Conservation (phyloP, 176 grass and related monocot species). For the Pontederia crassipes region DNA sequence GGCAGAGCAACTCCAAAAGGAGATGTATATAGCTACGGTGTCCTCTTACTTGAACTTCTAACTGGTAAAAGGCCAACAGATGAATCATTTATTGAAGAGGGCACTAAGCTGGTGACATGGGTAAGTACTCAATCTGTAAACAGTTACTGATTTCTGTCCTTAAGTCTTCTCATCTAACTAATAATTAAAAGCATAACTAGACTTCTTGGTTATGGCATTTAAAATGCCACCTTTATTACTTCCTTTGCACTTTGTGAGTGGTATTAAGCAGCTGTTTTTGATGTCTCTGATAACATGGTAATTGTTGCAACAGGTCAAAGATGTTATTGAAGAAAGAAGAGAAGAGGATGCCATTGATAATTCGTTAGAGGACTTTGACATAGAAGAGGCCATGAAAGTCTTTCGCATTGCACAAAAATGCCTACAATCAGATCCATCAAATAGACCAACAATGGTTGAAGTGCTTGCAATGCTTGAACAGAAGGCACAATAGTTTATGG, state of each 20-base stretch:
- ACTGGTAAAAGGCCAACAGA: conserved; percentile 76
- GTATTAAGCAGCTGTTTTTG: too few species aligned
- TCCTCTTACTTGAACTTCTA: conserved; percentile 74
- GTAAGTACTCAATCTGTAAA: conserved; percentile 20
- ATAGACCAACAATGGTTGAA: conserved; percentile 48
- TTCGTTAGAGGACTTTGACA: conserved; percentile 24
- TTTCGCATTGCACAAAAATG: conserved; percentile 60
- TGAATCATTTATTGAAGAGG: conserved; percentile 70
- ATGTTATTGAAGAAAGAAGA: conserved; percentile 42
- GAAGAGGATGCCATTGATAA: conserved; percentile 59
- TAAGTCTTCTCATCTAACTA: too few species aligned
- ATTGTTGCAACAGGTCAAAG: conserved; percentile 42
- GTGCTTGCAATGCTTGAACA: conserved; percentile 61
- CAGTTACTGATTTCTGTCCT: too few species aligned
- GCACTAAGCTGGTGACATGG: conserved; percentile 68
- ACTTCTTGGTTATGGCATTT: too few species aligned
- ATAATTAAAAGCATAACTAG: too few species aligned
- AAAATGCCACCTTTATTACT: too few species aligned
- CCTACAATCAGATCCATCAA: conserved; percentile 52
- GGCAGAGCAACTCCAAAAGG: conserved; percentile 74
- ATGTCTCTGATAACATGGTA: not conserved
- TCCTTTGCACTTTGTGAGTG: too few species aligned
- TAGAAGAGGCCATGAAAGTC: conserved; percentile 37
- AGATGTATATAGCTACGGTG: conserved; percentile 86
- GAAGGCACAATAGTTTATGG: not conserved